phyloP scores from a whole-genome alignment of 257 asterid species.

The Solanum ahanhuiri region DNA sequence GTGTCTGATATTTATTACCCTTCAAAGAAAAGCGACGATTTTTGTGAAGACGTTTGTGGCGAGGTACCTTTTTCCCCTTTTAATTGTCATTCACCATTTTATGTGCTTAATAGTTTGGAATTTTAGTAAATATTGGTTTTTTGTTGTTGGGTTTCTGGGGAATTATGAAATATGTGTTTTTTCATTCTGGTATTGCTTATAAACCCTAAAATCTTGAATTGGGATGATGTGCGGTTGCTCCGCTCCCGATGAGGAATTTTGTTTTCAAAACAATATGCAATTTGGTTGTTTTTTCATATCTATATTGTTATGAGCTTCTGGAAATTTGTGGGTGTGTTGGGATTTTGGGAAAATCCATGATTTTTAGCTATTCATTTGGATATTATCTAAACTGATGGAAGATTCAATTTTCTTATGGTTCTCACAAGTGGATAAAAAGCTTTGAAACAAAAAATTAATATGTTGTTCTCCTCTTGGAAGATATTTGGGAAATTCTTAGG shows the following conservation, averaged over 20 bases:
- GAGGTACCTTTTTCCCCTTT: slow-evolving; percentile 29
- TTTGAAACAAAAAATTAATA: background rate
- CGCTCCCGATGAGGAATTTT: background rate
- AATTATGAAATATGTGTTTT: background rate
- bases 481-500: background rate
- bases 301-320: background rate
- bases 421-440: background rate
- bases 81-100: background rate
- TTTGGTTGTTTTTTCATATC: background rate
- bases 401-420: background rate
- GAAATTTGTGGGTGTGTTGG: background rate
- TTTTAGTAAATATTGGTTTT: background rate
- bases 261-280: background rate
- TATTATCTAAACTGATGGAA: background rate
- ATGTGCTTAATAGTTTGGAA: background rate
- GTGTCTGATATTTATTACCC: slow-evolving; percentile 29
- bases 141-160: background rate
- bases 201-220: background rate
- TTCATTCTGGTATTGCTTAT: background rate
- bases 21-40: slow-evolving; percentile 47
- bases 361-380: background rate
- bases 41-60: slow-evolving; percentile 43
- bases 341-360: background rate
- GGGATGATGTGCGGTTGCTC: background rate
- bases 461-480: background rate